Evolutionary conservation across 768 basidiomycete species (phyloP).

Genomic region (Lactifluus piperatus): DNA sequence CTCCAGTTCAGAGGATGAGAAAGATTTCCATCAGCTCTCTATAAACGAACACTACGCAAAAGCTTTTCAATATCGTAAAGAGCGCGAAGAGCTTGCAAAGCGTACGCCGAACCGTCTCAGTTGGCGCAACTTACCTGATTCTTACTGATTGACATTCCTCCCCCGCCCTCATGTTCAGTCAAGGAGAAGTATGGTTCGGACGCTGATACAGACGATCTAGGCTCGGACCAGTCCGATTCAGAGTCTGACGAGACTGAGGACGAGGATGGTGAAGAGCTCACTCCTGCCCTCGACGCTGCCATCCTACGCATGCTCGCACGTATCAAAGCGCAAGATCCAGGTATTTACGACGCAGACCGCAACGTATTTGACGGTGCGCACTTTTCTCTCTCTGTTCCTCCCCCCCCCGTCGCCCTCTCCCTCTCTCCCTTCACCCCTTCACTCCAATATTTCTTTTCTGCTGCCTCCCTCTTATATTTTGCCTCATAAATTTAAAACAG

Average conservation of each 20-base stretch:
- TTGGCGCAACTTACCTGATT: too few relatives aligned
- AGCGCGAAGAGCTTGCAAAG: slow-evolving; percentile 75
- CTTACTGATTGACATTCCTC: neutral
- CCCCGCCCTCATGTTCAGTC: slow-evolving; percentile 41
- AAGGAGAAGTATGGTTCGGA: slow-evolving; percentile 86
- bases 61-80: slow-evolving; percentile 75
- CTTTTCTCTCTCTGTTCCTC: neutral
- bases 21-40: slow-evolving; percentile 42
- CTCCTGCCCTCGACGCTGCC: slow-evolving; percentile 87
- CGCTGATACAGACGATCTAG: slow-evolving; percentile 42
- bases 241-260: slow-evolving; percentile 83
- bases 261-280: slow-evolving; percentile 91
- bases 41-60: slow-evolving; percentile 75
- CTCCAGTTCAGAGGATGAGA: slow-evolving; percentile 25
- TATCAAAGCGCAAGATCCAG: slow-evolving; percentile 75
- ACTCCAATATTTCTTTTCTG: neutral
- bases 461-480: neutral
- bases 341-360: slow-evolving; percentile 66
- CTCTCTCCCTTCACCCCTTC: too few relatives aligned
- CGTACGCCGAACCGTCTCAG: slow-evolving; percentile 37
- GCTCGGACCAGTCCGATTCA: slow-evolving; percentile 41
- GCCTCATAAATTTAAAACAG: slow-evolving; percentile 31
- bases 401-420: neutral
- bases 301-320: slow-evolving; percentile 84
- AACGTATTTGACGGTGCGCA: slow-evolving; percentile 72